Evolutionary conservation across 441 rosid genomes (phyloP), one percentile per base, ranked within the genome.

Genomic region (Mallotus repandus): DNA sequence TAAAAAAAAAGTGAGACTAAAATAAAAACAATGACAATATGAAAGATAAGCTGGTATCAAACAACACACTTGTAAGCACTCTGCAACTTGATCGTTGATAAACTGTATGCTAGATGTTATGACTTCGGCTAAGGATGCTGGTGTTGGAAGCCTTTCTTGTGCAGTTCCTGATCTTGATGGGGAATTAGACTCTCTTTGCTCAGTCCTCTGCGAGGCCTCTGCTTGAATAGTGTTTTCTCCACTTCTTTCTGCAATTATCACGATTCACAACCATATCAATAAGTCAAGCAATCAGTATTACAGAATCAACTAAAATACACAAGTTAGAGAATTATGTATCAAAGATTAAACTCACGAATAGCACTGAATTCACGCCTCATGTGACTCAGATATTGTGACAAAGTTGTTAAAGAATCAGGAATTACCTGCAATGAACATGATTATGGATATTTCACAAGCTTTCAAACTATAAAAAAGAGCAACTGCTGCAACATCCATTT

Each of bases 341-440:
- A 50, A 21, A 53, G 63, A 57, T 35, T 48, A 13, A 74, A 74
- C 92, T 76, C 68, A 91, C 96, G 84, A 53, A 84, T 70, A 67
- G 80, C 83, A 63, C 78, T 85, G 69, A 86, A 86, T 69, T 87
- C 89, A 60, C 77, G 80, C 76, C 83, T 81, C 70, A 89, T 63
- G 61, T 79, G 83, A 81, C 73, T 77, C 59, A 91, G 79, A 81
- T 82, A 89, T 64, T 86, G 94, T 29, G 88, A 77, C 86, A 88
- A 80, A 60, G 96, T 91, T 64, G 90, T 85, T 78, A 91, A 80
- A 43, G 96, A 82, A 80, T 91, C 92, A 66, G 86, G 86, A 72
- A 89, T 83, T 15, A 91, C 89, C 96, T 89, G 76, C 74, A 81
- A 74, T 50, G 57, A 74, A 25, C 60, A 72, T 70, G 52, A 78